phyloP scores from a whole-genome alignment of 2,329 filamentous ascomycete species.

The Elsinoe arachidis region DNA sequence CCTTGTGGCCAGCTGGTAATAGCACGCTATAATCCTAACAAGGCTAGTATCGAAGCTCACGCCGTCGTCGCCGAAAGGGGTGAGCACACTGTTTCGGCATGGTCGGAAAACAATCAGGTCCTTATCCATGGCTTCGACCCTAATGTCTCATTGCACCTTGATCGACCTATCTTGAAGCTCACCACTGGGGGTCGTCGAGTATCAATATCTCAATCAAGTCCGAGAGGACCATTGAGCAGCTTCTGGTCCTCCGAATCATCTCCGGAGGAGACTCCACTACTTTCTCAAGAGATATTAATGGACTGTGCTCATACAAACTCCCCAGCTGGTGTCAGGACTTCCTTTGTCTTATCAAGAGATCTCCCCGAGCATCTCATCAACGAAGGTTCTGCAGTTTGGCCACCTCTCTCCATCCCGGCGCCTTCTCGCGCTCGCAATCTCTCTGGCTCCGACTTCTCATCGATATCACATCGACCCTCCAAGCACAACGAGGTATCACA shows the following conservation, averaged over 20 bases:
- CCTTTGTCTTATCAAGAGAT: constrained; percentile 56
- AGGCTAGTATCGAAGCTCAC: constrained; percentile 73
- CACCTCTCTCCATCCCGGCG: constrained; percentile 61
- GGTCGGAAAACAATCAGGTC: constrained; percentile 57
- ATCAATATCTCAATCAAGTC: neutral
- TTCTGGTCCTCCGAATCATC: neutral
- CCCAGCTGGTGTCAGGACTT: constrained; percentile 48
- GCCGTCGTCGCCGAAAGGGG: constrained; percentile 59
- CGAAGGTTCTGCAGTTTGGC: constrained; percentile 53
- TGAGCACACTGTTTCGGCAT: constrained; percentile 49
- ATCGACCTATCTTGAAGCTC: constrained; percentile 54
- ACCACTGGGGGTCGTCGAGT: constrained; percentile 23
- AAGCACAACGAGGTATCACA: constrained; percentile 55
- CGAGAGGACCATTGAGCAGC: neutral
- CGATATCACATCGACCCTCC: constrained; percentile 42
- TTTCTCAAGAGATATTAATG: constrained; percentile 46
- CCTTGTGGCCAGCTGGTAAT: constrained; percentile 68
- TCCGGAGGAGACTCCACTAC: constrained; percentile 33
- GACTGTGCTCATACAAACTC: constrained; percentile 25
- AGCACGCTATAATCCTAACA: constrained; percentile 63
- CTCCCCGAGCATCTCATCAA: constrained; percentile 35
- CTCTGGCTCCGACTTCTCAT: constrained; percentile 36
- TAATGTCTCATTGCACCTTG: constrained; percentile 59
- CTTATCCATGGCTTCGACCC: constrained; percentile 68
- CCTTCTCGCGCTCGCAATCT: constrained; percentile 47